Percentiles rank a stretch among this genome's conserved stretches.
phyloP scores from a whole-genome alignment of 2,329 filamentous ascomycete species.

The Grosmannia clavigera region DNA sequence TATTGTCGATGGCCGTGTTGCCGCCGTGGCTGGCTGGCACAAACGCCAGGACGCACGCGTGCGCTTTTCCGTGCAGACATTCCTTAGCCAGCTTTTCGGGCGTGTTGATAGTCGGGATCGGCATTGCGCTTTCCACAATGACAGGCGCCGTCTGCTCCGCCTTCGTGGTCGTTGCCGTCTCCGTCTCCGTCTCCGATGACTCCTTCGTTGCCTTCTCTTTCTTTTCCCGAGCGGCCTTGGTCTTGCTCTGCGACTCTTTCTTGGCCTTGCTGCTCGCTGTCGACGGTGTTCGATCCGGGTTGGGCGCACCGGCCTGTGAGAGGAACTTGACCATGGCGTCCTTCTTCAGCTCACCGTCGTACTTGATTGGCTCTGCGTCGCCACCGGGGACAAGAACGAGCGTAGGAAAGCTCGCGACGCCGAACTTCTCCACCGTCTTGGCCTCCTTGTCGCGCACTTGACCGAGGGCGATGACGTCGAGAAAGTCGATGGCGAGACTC shows the following conservation, averaged over 20 bases:
- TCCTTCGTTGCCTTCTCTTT: conserved; percentile 33
- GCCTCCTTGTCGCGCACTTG: conserved; percentile 77
- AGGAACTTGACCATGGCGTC: conserved; percentile 71
- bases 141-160: conserved; percentile 26
- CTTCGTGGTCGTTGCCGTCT: conserved; percentile 7
- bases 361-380: conserved; percentile 54
- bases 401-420: conserved; percentile 65
- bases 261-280: conserved; percentile 25
- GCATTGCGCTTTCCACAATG: conserved; percentile 42
- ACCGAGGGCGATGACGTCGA: conserved; percentile 64
- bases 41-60: conserved; percentile 72
- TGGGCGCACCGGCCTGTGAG: conserved; percentile 64
- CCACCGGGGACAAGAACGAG: conserved; percentile 68
- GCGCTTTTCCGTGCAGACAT: conserved; percentile 64
- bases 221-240: conserved; percentile 19
- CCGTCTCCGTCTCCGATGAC: conserved; percentile 11
- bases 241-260: conserved; percentile 24
- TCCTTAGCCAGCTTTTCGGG: conserved; percentile 51
- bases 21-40: conserved; percentile 39
- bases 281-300: conserved; percentile 56
- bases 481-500: conserved; percentile 81
- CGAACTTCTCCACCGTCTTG: conserved; percentile 58
- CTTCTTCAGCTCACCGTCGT: conserved; percentile 79
- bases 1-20: conserved; percentile 15
- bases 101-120: conserved; percentile 54